Percentiles rank a stretch among this genome's conserved stretches.
These are phyloP conservation scores for Pseudogymnoascus sp. DNA, from an alignment of 2,329 filamentous ascomycete species.

Conservation along the genomic window DNA sequence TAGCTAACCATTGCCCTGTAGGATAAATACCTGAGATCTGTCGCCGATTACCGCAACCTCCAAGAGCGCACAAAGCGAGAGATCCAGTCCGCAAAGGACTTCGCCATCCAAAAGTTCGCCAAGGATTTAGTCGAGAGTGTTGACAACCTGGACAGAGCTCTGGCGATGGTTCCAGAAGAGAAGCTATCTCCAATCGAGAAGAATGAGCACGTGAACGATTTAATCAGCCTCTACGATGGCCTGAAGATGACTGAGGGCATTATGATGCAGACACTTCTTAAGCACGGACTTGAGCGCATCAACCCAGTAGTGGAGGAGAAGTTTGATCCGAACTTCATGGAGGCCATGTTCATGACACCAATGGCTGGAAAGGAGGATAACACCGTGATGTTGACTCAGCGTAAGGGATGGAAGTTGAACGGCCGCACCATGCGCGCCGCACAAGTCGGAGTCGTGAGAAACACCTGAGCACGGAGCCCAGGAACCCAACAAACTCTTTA, in stretches of 20 bases:
- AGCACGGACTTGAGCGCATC: constrained; percentile 88
- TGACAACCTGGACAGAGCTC: constrained; percentile 93
- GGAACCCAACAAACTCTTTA: neutral
- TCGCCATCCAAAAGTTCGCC: constrained; percentile 89
- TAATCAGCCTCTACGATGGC: constrained; percentile 74
- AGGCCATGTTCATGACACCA: constrained; percentile 91
- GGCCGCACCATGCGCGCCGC: constrained; percentile 81
- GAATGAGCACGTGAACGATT: constrained; percentile 54
- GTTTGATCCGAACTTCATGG: constrained; percentile 94
- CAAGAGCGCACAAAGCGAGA: constrained; percentile 92
- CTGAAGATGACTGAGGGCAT: constrained; percentile 92
- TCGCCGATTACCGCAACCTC: constrained; percentile 96
- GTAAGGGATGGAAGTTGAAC: constrained; percentile 93
- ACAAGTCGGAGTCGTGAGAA: constrained; percentile 95
- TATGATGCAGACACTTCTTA: constrained; percentile 78
- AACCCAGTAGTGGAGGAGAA: constrained; percentile 66
- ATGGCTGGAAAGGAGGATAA: constrained; percentile 82
- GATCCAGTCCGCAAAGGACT: constrained; percentile 77
- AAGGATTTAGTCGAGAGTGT: constrained; percentile 91
- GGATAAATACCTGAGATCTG: constrained; percentile 90
- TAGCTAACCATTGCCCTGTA: constrained; percentile 30
- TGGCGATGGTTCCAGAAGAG: constrained; percentile 66
- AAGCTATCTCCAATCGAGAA: constrained; percentile 51
- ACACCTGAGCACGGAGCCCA: constrained; percentile 30
- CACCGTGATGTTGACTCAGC: constrained; percentile 83